phyloP scores from a whole-genome alignment of 371 early-diverging fungal genomes.

The Circinella umbellata region DNA sequence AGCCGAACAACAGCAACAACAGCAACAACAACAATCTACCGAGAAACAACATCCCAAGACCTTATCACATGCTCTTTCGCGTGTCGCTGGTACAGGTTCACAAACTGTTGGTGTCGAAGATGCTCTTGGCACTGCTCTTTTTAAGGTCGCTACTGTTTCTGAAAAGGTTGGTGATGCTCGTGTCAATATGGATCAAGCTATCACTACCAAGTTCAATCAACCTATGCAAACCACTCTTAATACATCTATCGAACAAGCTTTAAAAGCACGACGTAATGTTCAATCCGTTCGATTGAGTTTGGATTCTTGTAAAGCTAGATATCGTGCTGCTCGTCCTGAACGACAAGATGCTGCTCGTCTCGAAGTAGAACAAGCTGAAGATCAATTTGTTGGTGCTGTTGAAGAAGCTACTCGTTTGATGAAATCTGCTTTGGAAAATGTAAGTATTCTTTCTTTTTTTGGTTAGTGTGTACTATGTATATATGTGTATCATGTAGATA shows the following conservation, averaged over 20 bases:
- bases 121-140: conserved; percentile 80
- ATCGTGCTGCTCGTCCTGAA: conserved; percentile 73
- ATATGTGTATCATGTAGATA: not conserved
- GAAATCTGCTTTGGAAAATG: conserved; percentile 87
- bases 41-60: conserved; percentile 63
- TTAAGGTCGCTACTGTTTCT: conserved; percentile 80
- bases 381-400: conserved; percentile 89
- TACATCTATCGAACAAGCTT: conserved; percentile 76
- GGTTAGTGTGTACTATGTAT: not conserved
- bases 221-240: conserved; percentile 76
- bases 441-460: conserved; percentile 33
- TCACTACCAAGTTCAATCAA: conserved; percentile 73
- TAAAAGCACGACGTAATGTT: conserved; percentile 86
- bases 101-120: conserved; percentile 76
- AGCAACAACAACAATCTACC: conserved; percentile 10
- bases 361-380: conserved; percentile 90
- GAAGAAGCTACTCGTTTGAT: conserved; percentile 91
- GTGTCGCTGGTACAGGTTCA: conserved; percentile 68
- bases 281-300: conserved; percentile 76
- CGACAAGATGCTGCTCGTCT: conserved; percentile 70
- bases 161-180: conserved; percentile 84
- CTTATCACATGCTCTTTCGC: conserved; percentile 75
- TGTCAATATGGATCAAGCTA: conserved; percentile 75
- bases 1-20: conserved; percentile 21
- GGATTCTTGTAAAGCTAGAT: conserved; percentile 82